phyloP scores from a whole-genome alignment of 169 alveolate genomes.

The Plasmodium relictum region DNA sequence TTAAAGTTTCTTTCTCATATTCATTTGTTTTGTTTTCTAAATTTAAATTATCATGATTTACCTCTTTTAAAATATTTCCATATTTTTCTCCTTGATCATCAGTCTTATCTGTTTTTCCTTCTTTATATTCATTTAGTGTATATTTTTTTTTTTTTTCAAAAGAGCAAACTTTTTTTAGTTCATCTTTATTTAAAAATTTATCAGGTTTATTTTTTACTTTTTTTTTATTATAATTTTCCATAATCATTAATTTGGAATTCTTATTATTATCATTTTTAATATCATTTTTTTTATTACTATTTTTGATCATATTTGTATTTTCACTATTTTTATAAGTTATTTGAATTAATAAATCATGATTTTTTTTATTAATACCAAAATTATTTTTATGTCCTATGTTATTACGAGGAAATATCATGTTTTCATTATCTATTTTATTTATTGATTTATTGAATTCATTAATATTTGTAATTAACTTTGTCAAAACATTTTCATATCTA shows the following conservation, averaged over 20 bases:
- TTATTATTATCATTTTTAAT: neutral
- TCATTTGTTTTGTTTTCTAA: neutral
- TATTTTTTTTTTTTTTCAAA: neutral
- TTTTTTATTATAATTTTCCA: neutral
- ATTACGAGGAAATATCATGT: too few species aligned
- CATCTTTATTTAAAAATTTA: neutral
- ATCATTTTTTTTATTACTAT: neutral
- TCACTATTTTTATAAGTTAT: neutral
- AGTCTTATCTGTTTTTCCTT: neutral
- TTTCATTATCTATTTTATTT: neutral
- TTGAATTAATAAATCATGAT: conserved; percentile 12
- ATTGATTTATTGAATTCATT: neutral
- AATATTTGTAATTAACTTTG: conserved; percentile 11
- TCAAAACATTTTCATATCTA: conserved; percentile 5
- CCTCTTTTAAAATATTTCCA: too few species aligned
- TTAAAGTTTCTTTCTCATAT: neutral
- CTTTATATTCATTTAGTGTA: neutral
- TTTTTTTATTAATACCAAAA: neutral
- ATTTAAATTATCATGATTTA: neutral
- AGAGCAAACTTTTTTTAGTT: neutral
- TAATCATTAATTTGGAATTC: neutral
- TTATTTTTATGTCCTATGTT: neutral
- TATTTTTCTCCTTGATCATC: neutral
- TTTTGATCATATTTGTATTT: neutral
- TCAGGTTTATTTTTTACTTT: neutral